Evolutionary conservation across 169 alveolate species (phyloP).

Genomic region (Perkinsus chesapeaki): DNA sequence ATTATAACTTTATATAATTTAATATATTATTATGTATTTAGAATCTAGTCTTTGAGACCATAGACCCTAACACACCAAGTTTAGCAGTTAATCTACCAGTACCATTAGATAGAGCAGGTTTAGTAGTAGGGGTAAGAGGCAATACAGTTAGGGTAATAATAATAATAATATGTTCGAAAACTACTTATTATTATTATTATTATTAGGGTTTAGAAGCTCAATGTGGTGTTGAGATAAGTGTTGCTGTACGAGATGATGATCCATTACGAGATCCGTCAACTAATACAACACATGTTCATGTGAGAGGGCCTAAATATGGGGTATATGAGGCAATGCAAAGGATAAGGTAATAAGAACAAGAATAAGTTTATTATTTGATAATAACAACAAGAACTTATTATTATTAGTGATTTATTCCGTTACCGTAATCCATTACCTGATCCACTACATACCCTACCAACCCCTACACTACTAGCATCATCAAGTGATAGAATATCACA

Average conservation of each 20-base stretch:
- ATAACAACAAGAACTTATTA: neutral
- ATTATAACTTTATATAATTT: neutral
- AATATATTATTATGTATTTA: neutral
- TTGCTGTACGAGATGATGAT: neutral
- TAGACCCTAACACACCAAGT: neutral
- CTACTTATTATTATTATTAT: neutral
- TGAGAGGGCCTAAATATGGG: neutral
- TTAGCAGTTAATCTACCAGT: neutral
- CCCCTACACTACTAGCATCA: no score
- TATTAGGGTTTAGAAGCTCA: neutral
- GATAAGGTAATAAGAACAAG: neutral
- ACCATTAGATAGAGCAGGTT: neutral
- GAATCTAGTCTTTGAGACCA: neutral
- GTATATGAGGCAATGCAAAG: neutral
- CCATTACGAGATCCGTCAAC: neutral
- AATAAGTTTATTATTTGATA: neutral
- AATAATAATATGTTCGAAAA: neutral
- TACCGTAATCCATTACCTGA: neutral
- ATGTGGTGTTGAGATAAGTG: neutral
- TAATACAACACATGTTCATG: neutral
- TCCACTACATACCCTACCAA: no score
- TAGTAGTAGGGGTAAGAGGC: neutral
- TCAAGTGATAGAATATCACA: no score
- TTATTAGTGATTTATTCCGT: neutral
- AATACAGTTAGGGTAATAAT: neutral